Conservation (phyloP, 371 early-diverging fungal species). For the Haplosporangium sp. region DNA sequence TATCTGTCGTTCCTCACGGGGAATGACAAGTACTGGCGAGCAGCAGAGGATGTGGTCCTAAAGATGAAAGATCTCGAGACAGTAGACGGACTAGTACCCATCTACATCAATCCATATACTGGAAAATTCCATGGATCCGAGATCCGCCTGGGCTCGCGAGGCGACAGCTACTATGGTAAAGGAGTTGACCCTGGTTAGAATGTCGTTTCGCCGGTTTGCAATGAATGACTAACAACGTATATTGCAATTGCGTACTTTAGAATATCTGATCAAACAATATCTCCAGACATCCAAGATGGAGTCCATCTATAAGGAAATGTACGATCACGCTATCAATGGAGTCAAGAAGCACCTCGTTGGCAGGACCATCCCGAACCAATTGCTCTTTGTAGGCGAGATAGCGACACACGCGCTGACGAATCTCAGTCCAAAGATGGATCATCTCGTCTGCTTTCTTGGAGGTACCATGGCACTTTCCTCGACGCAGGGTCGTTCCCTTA, state of each 20-base stretch:
- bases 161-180: constrained; percentile 93
- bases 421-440: constrained; percentile 86
- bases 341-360: constrained; percentile 78
- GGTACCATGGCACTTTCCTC: constrained; percentile 87
- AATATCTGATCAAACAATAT: constrained; percentile 92
- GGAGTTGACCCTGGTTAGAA: background rate
- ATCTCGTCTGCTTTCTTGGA: constrained; percentile 94
- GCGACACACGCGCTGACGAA: constrained; percentile 43
- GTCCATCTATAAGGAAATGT: constrained; percentile 73
- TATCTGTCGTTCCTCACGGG: constrained; percentile 83
- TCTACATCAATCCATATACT: constrained; percentile 67
- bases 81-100: constrained; percentile 83
- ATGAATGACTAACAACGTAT: too few species aligned
- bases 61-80: constrained; percentile 64
- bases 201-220: too few species aligned
- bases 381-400: constrained; percentile 81
- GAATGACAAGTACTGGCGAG: constrained; percentile 75
- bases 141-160: constrained; percentile 81
- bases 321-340: constrained; percentile 75
- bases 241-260: constrained; percentile 51
- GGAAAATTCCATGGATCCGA: constrained; percentile 63
- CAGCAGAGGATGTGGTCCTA: constrained; percentile 75
- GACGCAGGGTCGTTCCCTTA: constrained; percentile 64
- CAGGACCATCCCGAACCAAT: constrained; percentile 65
- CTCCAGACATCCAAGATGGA: constrained; percentile 78